Conservation (phyloP, 257 asterid species). For the Solanum etuberosum region DNA sequence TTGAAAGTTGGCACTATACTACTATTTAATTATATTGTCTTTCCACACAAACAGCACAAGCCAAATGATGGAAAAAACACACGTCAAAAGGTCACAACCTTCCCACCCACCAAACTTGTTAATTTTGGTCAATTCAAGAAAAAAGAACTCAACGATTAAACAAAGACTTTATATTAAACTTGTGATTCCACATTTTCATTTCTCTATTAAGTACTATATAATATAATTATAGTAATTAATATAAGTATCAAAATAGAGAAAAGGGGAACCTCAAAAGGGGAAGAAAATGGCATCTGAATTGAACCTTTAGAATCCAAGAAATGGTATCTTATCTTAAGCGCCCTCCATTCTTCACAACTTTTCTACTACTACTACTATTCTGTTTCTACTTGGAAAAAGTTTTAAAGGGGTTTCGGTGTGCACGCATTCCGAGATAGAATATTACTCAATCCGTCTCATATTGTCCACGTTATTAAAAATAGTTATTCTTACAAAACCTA, state of each 20-base stretch:
- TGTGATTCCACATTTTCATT: background rate
- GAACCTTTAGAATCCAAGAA: constrained; percentile 11
- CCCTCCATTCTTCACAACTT: background rate
- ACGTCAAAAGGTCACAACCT: background rate
- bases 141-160: background rate
- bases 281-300: background rate
- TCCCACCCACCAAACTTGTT: background rate
- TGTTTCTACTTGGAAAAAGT: background rate
- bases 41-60: background rate
- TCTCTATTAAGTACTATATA: background rate
- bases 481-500: too few species aligned
- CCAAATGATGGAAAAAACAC: background rate
- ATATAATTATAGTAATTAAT: background rate
- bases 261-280: background rate
- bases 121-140: background rate
- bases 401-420: background rate
- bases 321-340: constrained; percentile 1
- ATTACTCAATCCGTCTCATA: background rate
- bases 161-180: background rate
- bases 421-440: background rate
- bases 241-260: background rate
- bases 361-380: background rate
- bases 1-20: background rate
- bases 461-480: background rate
- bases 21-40: background rate